phyloP scores from a whole-genome alignment of 768 basidiomycete species.

The Lactifluus volemus region DNA sequence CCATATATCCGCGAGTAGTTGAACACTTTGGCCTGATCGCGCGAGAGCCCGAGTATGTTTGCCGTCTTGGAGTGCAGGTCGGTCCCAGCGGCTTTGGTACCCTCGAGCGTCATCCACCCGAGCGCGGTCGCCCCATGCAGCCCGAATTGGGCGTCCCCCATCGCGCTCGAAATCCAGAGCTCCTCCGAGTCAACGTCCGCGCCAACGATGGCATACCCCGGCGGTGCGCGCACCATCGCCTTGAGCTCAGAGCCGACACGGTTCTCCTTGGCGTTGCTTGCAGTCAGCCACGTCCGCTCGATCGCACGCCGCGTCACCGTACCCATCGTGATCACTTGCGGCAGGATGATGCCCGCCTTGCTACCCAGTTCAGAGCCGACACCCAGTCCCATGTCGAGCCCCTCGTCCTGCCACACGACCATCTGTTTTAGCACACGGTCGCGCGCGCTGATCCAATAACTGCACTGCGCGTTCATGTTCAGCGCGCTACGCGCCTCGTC shows the following conservation, averaged over 20 bases:
- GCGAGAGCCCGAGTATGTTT: slow-evolving; percentile 81
- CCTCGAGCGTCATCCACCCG: slow-evolving; percentile 99
- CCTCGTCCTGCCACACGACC: slow-evolving; percentile 71
- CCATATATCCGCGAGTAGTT: slow-evolving; percentile 99
- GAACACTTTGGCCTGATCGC: slow-evolving; percentile 96
- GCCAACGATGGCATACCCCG: slow-evolving; percentile 90
- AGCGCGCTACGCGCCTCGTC: slow-evolving; percentile 77
- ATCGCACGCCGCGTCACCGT: slow-evolving; percentile 96
- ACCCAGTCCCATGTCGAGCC: slow-evolving; percentile 44
- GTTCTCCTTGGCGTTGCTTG: slow-evolving; percentile 95
- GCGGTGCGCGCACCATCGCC: slow-evolving; percentile 92
- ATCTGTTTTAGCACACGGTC: slow-evolving; percentile 90
- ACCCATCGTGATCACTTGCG: slow-evolving; percentile 97
- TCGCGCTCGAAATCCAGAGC: slow-evolving; percentile 96
- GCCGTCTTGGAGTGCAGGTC: slow-evolving; percentile 98
- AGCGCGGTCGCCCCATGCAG: slow-evolving; percentile 93
- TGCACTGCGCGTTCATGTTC: slow-evolving; percentile 89
- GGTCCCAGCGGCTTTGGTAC: slow-evolving; percentile 89
- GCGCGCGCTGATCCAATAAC: slow-evolving; percentile 94
- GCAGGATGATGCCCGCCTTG: slow-evolving; percentile 87
- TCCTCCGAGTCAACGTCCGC: slow-evolving; percentile 99
- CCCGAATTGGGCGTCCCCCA: slow-evolving; percentile 98
- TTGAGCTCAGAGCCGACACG: slow-evolving; percentile 98
- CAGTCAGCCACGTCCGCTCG: slow-evolving; percentile 97
- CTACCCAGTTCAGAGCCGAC: slow-evolving; percentile 23